Evolutionary conservation across 768 basidiomycete species (phyloP), one percentile per base, ranked within the genome.

Genomic region (Boletus speciosus): DNA sequence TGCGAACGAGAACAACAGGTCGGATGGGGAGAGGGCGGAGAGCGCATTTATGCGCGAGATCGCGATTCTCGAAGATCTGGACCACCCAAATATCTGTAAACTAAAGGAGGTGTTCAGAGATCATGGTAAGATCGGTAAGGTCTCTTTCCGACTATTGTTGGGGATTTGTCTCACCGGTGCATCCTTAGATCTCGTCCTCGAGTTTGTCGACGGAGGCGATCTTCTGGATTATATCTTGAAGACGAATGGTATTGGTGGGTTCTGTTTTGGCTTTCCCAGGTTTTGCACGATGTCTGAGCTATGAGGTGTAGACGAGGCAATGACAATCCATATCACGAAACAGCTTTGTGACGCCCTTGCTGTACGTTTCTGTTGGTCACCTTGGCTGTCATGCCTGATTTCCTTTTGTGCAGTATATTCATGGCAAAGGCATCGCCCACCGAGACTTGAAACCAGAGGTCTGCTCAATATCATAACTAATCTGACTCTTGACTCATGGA

Each of bases 401-500:
- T 34, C 3, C 12, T 39, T 25, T 32, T 42, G 11, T 36, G 15
- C 53, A 78, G 78, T 90, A 88, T 60, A 83, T 90, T 47, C 90
- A 90, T 56, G 75, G 74, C 8, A 75, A 83, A 63, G 88, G 86
- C 15, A 86, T 99, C 42, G 81, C 93, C 0, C 96, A 98, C 71
- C 88, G 97, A 42, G 97, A 99, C 69, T 73, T 98, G 42, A 97
- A 97, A 69, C 95, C 96, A 1, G 88, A 90, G 74, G 85, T 84
- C 27, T 48, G 42, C 41, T 23, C 37, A 29, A n/a, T 11, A 37
- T 38, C 29, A 19, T 16, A 57, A 31, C 16, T 32, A 37, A 2
- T 37, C 60, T 53, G 43, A 1, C 25, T 39, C 40, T 27, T 59
- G 8, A 49, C 40, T 62, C 16, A 61, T 31, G 16, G 36, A 38